Evolutionary conservation across 108 stramenopile species (phyloP), one percentile per base, ranked within the genome.

Genomic region (Epithemia pelagica): DNA sequence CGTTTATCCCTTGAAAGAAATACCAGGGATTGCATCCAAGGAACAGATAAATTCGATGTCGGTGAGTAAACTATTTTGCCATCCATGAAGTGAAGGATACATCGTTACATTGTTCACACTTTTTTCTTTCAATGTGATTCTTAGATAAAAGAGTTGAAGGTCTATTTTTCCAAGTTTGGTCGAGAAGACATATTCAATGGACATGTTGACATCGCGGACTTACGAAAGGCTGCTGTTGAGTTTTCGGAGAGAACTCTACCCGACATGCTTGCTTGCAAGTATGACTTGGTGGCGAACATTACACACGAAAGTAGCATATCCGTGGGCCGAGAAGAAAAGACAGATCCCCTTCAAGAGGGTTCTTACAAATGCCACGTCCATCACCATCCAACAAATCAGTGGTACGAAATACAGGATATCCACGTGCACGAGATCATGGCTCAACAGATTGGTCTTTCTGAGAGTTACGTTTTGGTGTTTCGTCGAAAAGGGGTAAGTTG

Each of bases 391-490:
- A 74, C 84, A 10, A 89, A 85, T 2, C 95, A 97, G 63, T 99
- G 99, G 99, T 98, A 94, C 65, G 97, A 98, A 60, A 89, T 97
- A 61, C 94, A 98, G 55, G 97, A 99, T 67, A 70, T 98, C 57
- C 87, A 92, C 62, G 97, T 98, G 2, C 77, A 81, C 54, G 95
- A 97, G 67, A 97, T 94, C 7, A 94, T 95, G 90, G 92, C 99
- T 20, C 97, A 99, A 63, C 82, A 94, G 55, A 96, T 99, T 65
- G 97, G 95, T 7, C 69, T 98, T 8, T 87, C 87, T 46, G 99
- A 99, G 69, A 87, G 95, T 56, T 95, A 94, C 71, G 62, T 99
- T 25, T 67, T 97, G 27, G 87, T 98, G 58, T 99, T 95, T 70
- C 32, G 32, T 31, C 24, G 31, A 1, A 30, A 21, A 61, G 31